phyloP scores from a whole-genome alignment of 768 basidiomycete species.

The Lactarius akahatsu region DNA sequence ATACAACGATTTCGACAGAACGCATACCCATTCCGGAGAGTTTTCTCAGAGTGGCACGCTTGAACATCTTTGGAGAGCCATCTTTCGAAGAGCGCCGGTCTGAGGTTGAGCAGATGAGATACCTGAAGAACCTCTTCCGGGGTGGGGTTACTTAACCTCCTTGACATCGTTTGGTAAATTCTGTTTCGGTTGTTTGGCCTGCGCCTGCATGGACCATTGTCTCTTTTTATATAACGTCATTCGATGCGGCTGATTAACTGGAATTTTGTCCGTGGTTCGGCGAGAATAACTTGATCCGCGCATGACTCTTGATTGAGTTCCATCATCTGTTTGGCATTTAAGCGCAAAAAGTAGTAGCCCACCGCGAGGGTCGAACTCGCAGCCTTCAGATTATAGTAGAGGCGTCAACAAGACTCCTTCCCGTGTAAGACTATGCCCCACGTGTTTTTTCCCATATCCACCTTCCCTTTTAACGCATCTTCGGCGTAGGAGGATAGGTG shows the following conservation, averaged over 20 bases:
- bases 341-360: constrained; percentile 40
- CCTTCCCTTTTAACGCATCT: no score
- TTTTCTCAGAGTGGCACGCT: background rate
- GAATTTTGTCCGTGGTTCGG: background rate
- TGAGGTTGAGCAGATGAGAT: background rate
- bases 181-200: background rate
- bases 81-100: background rate
- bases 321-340: background rate
- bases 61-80: background rate
- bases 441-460: no score
- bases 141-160: background rate
- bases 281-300: background rate
- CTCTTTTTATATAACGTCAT: background rate
- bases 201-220: constrained; percentile 11
- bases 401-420: no score
- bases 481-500: no score
- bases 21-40: background rate
- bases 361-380: constrained; percentile 66
- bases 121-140: constrained; percentile 7
- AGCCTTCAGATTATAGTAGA: constrained; percentile 49
- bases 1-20: background rate
- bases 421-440: no score
- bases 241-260: no score
- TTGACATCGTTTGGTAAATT: background rate
- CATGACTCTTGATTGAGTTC: background rate